Evolutionary conservation across 176 grass and related monocot species (phyloP), one percentile per base, ranked within the genome.

Genomic region (Rhynchospora pubera): DNA sequence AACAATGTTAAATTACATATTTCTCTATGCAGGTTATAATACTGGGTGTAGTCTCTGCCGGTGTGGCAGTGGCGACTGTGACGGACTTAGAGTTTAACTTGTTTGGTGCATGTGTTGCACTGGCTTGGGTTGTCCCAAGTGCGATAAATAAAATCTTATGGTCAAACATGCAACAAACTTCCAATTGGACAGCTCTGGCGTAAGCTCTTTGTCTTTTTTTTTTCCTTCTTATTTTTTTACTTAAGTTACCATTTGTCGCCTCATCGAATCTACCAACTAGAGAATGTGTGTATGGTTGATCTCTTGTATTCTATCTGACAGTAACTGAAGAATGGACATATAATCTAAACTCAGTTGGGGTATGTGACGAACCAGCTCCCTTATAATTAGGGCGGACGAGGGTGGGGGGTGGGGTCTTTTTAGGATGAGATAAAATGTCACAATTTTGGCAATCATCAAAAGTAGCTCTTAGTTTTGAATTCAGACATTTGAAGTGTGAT

Each of bases 171-270:
- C 94, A 97, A 73, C 94, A 97, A 85, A 89, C 79, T 53, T 88
- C 88, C 82, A 97, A 94, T 77, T 97, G 94, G 94, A 94, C 90
- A 70, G 94, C 94, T 55, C 94, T 97, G 67, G 94, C 94, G 92
- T 97, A 97, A 92, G 91, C 76, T 69, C 8, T 58, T 53, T 89
- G 64, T 42, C 74, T n/a, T 42, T 39, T 68, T 7, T 68, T 44
- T n/a, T 79, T 72, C 67, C 65, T 18, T 46, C 21, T 77, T 87
- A 18, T n/a, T 83, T 73, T 30, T 34, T 76, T 88, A 18, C 81
- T 73, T 45, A 51, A 65, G 5, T 7, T 62, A 14, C 77, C 57
- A 26, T 75, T 15, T 52, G 21, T 28, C 4, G 18, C 46, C n/a
- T 39, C 3, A 50, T 73, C 23, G 8, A 43, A 51, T 16, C 45